Conservation (phyloP, 257 asterid species). For the Capsicum baccatum region DNA sequence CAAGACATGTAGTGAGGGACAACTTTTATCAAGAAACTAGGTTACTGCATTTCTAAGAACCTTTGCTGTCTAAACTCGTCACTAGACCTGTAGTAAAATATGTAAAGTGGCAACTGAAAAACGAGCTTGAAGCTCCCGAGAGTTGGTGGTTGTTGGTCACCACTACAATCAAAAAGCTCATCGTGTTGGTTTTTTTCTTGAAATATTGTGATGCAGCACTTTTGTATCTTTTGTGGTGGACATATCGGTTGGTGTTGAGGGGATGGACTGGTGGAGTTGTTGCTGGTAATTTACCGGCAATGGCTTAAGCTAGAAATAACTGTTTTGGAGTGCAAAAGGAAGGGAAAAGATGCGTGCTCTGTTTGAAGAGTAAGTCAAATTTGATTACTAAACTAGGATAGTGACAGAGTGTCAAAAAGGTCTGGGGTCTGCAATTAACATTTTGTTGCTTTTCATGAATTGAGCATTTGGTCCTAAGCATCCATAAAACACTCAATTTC, state of each 20-base stretch:
- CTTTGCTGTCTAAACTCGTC: not conserved
- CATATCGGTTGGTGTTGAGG: conserved; percentile 19
- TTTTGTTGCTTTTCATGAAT: not conserved
- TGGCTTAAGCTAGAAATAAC: conserved; percentile 16
- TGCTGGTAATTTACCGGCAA: not conserved
- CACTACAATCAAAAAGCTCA: conserved; percentile 12
- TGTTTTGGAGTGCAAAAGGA: conserved; percentile 3
- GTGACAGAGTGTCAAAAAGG: not conserved
- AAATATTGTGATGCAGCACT: not conserved
- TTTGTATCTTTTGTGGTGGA: not conserved
- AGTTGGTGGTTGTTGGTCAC: not conserved
- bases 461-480: not conserved
- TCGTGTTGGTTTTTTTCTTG: not conserved
- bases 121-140: conserved; percentile 9
- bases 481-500: not conserved
- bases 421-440: not conserved
- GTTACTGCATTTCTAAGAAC: not conserved
- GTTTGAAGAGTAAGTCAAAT: not conserved
- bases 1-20: conserved; percentile 16
- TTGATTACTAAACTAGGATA: not conserved
- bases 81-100: conserved; percentile 3
- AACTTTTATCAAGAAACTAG: conserved; percentile 19
- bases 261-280: not conserved
- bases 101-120: conserved; percentile 18
- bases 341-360: not conserved